phyloP scores from a whole-genome alignment of 2,329 filamentous ascomycete species.

The Kalaharituber pfeilii region DNA sequence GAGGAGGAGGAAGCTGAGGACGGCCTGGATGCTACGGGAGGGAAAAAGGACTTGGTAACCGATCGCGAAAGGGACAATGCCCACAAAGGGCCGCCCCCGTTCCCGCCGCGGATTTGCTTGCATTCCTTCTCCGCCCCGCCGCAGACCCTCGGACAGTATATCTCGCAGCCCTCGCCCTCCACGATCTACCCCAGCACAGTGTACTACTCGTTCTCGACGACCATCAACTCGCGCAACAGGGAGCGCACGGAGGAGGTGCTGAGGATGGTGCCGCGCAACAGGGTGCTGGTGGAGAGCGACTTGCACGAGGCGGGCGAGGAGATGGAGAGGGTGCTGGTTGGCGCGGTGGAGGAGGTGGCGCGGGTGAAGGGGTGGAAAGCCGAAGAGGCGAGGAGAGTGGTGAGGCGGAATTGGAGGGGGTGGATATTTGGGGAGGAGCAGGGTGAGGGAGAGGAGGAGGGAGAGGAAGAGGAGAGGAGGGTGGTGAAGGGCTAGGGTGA shows the following conservation, averaged over 20 bases:
- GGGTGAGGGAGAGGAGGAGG: not conserved
- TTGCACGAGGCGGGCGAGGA: conserved; percentile 60
- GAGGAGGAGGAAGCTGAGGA: conserved; percentile 28
- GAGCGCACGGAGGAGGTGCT: conserved; percentile 42
- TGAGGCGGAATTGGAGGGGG: conserved; percentile 57
- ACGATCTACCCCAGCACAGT: conserved; percentile 57
- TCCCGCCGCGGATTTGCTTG: conserved; percentile 75
- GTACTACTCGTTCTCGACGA: conserved; percentile 75
- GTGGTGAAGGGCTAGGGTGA: not conserved
- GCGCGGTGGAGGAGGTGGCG: conserved; percentile 61
- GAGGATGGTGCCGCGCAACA: conserved; percentile 54
- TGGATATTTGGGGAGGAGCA: conserved; percentile 48
- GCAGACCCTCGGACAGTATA: conserved; percentile 61
- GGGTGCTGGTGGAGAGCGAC: conserved; percentile 77
- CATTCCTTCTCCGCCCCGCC: conserved; percentile 77
- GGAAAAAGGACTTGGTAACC: not conserved
- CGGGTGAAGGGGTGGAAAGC: conserved; percentile 59
- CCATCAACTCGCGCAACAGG: conserved; percentile 48
- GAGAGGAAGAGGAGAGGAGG: not conserved
- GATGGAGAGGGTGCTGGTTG: conserved; percentile 64
- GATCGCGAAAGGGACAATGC: conserved; percentile 4
- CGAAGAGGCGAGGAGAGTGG: conserved; percentile 47
- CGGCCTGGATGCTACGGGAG: conserved; percentile 21
- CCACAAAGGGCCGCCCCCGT: conserved; percentile 37
- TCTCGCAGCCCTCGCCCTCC: conserved; percentile 49